Evolutionary conservation across 2,329 filamentous ascomycete species (phyloP).

Genomic region (Exophiala oligosperma): DNA sequence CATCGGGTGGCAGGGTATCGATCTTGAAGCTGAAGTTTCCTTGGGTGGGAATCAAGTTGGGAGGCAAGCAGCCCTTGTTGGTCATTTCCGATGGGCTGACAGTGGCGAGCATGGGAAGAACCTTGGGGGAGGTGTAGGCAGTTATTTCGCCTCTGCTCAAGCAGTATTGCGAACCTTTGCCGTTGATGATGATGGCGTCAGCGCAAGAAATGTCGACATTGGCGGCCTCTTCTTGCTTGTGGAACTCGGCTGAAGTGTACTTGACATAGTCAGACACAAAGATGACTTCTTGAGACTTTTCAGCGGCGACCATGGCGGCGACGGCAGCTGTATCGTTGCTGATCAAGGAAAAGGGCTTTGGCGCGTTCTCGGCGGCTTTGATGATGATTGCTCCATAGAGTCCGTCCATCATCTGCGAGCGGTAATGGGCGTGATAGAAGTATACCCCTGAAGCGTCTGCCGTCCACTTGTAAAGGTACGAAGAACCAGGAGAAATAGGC

Average conservation of each 20-base stretch:
- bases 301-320: conserved; percentile 53
- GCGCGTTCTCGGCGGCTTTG: conserved; percentile 36
- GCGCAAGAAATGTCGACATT: conserved; percentile 54
- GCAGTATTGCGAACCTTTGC: conserved; percentile 59
- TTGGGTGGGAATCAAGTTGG: conserved; percentile 26
- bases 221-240: conserved; percentile 32
- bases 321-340: conserved; percentile 40
- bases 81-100: conserved; percentile 31
- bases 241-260: conserved; percentile 51
- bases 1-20: conserved; percentile 43
- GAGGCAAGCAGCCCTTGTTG: conserved; percentile 39
- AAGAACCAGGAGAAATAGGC: conserved; percentile 62
- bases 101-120: conserved; percentile 30
- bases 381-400: conserved; percentile 67
- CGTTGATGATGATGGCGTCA: conserved; percentile 64
- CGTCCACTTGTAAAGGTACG: conserved; percentile 61
- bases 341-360: conserved; percentile 55
- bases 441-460: conserved; percentile 57
- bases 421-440: conserved; percentile 69
- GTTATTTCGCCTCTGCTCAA: conserved; percentile 48
- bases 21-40: conserved; percentile 41
- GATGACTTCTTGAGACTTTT: conserved; percentile 48
- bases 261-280: conserved; percentile 61
- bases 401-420: conserved; percentile 67
- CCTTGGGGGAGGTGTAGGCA: conserved; percentile 37